phyloP scores from a whole-genome alignment of 441 rosid genomes.

The Jatropha multifida region DNA sequence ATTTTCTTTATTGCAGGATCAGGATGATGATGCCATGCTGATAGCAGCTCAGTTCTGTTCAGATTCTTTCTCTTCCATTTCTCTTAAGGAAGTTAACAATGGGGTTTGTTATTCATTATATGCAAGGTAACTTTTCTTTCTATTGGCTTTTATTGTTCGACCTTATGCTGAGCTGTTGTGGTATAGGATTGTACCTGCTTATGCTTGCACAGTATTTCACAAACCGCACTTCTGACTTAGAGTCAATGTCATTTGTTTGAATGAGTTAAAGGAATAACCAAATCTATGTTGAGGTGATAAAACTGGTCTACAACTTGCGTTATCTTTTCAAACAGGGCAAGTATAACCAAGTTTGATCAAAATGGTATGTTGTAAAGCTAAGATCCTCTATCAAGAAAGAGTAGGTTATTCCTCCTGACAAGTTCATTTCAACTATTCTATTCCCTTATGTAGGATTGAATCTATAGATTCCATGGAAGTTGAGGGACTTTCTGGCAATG shows the following conservation, averaged over 20 bases:
- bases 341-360: neutral
- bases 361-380: neutral
- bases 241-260: neutral
- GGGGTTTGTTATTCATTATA: slow-evolving; percentile 78
- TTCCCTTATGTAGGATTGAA: slow-evolving; percentile 63
- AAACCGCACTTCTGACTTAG: neutral
- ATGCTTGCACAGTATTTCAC: neutral
- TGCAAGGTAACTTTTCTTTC: slow-evolving; percentile 56
- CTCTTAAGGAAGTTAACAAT: slow-evolving; percentile 50
- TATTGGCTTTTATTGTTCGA: neutral
- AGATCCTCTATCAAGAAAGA: neutral
- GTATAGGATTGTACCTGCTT: neutral
- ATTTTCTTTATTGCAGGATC: slow-evolving; percentile 55
- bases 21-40: slow-evolving; percentile 80
- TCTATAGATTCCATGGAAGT: slow-evolving; percentile 73
- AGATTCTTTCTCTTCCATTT: slow-evolving; percentile 81
- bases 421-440: neutral
- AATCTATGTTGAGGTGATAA: slow-evolving; percentile 1
- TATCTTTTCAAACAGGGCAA: neutral
- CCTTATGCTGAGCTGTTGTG: slow-evolving; percentile 14
- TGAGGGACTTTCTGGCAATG: slow-evolving; percentile 50
- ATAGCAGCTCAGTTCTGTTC: slow-evolving; percentile 85
- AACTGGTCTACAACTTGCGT: neutral
- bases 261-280: neutral
- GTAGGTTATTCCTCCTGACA: neutral